A percentile compares a stretch with the other conserved stretches of the same genome.
phyloP scores from a whole-genome alignment of 108 stramenopile genomes.

The Cyclotella choctawhatcheeana region DNA sequence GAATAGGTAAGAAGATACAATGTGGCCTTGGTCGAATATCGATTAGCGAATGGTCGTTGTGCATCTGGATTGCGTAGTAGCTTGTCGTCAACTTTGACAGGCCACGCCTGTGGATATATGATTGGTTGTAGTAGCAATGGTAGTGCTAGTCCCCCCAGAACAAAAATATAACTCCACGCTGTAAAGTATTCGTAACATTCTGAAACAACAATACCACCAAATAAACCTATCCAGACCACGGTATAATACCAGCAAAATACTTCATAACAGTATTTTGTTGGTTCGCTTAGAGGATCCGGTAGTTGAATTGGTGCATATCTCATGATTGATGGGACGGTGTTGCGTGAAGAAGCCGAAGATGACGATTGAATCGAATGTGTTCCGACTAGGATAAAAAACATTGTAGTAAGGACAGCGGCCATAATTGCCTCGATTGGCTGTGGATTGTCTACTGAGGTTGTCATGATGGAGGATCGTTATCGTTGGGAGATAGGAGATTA shows the following conservation, averaged over 20 bases:
- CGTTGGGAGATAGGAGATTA: too few relatives aligned
- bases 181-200: constrained; percentile 85
- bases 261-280: constrained; percentile 86
- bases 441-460: background rate
- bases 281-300: constrained; percentile 58
- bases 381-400: constrained; percentile 70
- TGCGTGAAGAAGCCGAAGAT: constrained; percentile 2
- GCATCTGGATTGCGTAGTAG: constrained; percentile 66
- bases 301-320: constrained; percentile 28
- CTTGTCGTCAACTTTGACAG: constrained; percentile 10
- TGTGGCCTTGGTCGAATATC: constrained; percentile 92
- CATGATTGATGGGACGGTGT: background rate
- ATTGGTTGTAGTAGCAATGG: constrained; percentile 89
- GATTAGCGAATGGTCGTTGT: constrained; percentile 62
- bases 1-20: constrained; percentile 91
- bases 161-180: constrained; percentile 71
- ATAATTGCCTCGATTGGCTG: constrained; percentile 59
- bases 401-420: constrained; percentile 71
- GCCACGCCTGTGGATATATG: constrained; percentile 66
- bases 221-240: constrained; percentile 83
- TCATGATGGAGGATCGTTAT: too few relatives aligned
- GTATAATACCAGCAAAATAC: constrained; percentile 74
- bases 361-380: constrained; percentile 62
- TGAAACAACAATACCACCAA: constrained; percentile 80
- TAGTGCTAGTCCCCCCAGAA: constrained; percentile 78